Evolutionary conservation across 2,329 filamentous ascomycete species (phyloP).

Genomic region (Chaetomium sp.): DNA sequence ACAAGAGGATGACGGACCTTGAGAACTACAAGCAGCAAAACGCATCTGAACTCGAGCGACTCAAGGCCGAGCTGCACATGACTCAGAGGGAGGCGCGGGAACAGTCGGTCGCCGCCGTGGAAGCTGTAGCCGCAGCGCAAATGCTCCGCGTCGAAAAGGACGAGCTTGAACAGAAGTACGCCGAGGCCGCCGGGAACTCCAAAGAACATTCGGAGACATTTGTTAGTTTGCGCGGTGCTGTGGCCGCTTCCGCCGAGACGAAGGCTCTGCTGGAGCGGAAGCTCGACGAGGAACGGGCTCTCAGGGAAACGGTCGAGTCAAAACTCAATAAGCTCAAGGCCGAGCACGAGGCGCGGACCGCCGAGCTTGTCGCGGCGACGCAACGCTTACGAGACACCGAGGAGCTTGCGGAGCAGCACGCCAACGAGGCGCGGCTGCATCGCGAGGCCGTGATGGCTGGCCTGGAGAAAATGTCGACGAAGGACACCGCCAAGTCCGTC

Average conservation of each 20-base stretch:
- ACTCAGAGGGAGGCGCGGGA: constrained; percentile 77
- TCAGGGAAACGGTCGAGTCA: constrained; percentile 72
- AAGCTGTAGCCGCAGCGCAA: constrained; percentile 73
- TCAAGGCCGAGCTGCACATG: constrained; percentile 83
- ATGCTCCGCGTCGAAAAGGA: constrained; percentile 85
- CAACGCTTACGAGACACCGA: constrained; percentile 82
- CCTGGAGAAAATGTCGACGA: constrained; percentile 70
- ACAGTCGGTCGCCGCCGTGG: constrained; percentile 73
- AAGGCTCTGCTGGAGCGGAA: constrained; percentile 75
- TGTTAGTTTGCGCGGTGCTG: constrained; percentile 72
- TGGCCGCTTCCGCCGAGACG: constrained; percentile 78
- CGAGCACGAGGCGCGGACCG: constrained; percentile 78
- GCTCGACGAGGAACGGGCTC: constrained; percentile 77
- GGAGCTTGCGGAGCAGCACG: constrained; percentile 83
- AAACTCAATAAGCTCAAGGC: constrained; percentile 75
- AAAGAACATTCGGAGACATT: constrained; percentile 73
- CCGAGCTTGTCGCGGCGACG: constrained; percentile 73
- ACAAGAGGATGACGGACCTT: constrained; percentile 80
- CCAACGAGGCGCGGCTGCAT: constrained; percentile 83
- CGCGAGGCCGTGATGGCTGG: constrained; percentile 80
- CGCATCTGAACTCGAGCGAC: constrained; percentile 78
- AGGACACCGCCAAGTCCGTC: constrained; percentile 51
- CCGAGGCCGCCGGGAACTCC: constrained; percentile 66
- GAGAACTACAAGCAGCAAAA: constrained; percentile 83
- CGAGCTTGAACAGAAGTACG: constrained; percentile 69